Evolutionary conservation across 2,329 filamentous ascomycete genomes (phyloP), one percentile per base, ranked within the genome.

Genomic region (Colletotrichum tropicale): DNA sequence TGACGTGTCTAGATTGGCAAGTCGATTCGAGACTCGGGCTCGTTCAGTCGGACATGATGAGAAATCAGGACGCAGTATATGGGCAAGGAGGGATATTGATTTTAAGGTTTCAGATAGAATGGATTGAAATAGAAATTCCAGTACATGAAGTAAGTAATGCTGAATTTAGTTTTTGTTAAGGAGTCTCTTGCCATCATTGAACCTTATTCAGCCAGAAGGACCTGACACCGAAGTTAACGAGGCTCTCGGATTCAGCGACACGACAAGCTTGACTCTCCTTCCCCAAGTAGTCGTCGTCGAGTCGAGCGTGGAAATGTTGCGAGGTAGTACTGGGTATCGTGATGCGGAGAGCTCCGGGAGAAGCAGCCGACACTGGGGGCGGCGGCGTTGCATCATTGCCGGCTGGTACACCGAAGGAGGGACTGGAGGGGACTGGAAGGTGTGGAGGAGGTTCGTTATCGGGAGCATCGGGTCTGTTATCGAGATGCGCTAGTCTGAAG

Each of bases 401-500:
- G 43, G 8, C 18, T 12, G 38, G 18, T 10, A 43, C 36, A 26
- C 21, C 24, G 48, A 15, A 68, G 36, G 24, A 65, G 43, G 34
- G 21, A 34, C 12, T 26, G 18, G 16, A 21, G 38, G 62, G 32
- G 7, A 65, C 13, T 52, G 65, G 36, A 56, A 18, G 28, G 21
- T 24, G 65, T 15, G 16, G 34, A 60, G 16, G 26, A 36, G 32
- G n/a, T 18, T 36, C 10, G 30, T 60, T 67, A 52, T 66, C 68
- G 68, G 72, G n/a, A 55, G 24, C 52, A 34, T 71, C 62, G 56
- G 62, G 58, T 48, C 38, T 72, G 38, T 64, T 62, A 71, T 72
- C 69, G 43, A 26, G 32, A 36, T 64, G 73, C 69, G 69, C 62
- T 75, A 69, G 73, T 10, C 56, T 4, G 34, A 61, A 52, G 64